These are phyloP conservation scores for Primulina huaijiensis DNA, from an alignment of 257 asterid genomes.

Conservation along the genomic window DNA sequence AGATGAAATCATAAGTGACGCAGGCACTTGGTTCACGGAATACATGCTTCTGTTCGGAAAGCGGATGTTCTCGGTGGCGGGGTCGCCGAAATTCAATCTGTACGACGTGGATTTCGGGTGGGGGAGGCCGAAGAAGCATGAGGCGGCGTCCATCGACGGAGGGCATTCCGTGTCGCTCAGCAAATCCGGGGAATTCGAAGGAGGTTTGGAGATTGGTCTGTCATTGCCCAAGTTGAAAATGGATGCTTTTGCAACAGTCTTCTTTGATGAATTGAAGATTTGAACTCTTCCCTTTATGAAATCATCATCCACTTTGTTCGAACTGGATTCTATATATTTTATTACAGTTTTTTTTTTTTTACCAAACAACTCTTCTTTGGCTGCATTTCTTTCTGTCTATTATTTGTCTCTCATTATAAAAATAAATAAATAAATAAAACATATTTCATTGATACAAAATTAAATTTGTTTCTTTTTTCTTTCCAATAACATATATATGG, in stretches of 20 bases:
- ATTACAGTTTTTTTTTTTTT: no score
- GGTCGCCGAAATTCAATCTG: constrained; percentile 34
- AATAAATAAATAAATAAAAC: no score
- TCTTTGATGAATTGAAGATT: constrained; percentile 20
- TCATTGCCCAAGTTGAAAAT: constrained; percentile 14
- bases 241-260: constrained; percentile 32
- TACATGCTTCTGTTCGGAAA: not conserved
- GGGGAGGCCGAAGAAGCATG: constrained; percentile 31
- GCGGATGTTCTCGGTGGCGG: constrained; percentile 26
- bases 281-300: not conserved
- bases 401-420: no score
- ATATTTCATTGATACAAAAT: no score
- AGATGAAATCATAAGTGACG: constrained; percentile 30
- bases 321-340: no score
- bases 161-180: constrained; percentile 24
- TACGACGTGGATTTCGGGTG: constrained; percentile 37
- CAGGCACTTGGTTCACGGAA: constrained; percentile 27
- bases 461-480: no score
- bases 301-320: no score
- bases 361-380: no score
- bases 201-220: constrained; percentile 32
- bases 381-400: no score
- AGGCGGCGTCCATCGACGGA: constrained; percentile 24
- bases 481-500: no score
- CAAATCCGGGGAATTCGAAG: constrained; percentile 31